Base-by-base conservation (phyloP, 345 rosid genomes). In the Clarkia xantiana region DNA sequence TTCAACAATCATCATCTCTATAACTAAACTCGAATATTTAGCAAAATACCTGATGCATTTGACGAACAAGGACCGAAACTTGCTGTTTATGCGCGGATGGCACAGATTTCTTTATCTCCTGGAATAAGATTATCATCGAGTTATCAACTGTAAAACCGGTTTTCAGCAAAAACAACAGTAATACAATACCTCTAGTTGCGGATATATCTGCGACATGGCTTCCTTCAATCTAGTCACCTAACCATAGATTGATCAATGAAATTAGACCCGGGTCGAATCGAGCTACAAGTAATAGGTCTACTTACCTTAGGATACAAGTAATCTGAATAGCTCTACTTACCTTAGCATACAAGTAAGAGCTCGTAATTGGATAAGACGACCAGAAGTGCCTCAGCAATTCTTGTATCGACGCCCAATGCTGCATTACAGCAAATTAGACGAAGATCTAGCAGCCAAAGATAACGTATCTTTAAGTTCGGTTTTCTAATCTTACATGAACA, bases 311-410 rank as follows among this genome's bases (percentile, higher is more conserved):
- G n/a, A n/a, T n/a, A n/a, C n/a, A n/a, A n/a, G n/a, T n/a, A n/a
- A n/a, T n/a, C n/a, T n/a, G n/a, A n/a, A n/a, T n/a, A n/a, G n/a
- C 18, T 18, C 11, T 9, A 46, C 59, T 70, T 69, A 91, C 94
- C 94, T 86, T 91, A 14, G 67, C 58, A 63, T 73, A 69, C 56
- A 91, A 89, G 73, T 81, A 68, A 12, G 76, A 7, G 11, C 83
- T 79, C 4, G 94, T 81, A 55, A 91, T 68, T 16, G 98, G 98
- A 76, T 81, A 91, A 12, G 96, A 91, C 53, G 98, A 79, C 98
- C 98, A 86, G 62, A 78, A 86, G 71, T 90, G 94, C 65, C 54
- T 75, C 67, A 79, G 71, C 49, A 86, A 59, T 74, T 90, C 97
- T 61, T 81, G 82, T 53, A 82, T 76, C 19, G 94, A 78, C 8